phyloP scores from a whole-genome alignment of 495 filamentous ascomycete genomes.

The Penicillium daleae region DNA sequence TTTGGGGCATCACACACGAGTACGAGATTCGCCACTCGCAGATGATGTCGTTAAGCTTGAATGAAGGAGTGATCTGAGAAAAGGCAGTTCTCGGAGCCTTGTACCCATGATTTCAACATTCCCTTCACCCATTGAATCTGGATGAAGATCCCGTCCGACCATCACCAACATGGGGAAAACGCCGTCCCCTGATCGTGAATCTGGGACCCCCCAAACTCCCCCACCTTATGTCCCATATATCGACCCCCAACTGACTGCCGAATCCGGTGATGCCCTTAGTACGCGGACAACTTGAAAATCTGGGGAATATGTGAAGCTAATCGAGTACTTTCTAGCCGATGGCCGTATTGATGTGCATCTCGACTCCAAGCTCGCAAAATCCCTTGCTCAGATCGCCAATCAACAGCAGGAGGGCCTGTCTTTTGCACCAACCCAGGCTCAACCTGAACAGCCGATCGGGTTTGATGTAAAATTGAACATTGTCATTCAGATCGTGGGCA shows the following conservation, averaged over 20 bases:
- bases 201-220: neutral
- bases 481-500: constrained; percentile 73
- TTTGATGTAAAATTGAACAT: constrained; percentile 57
- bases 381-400: constrained; percentile 21
- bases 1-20: constrained; percentile 5
- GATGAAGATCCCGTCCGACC: neutral
- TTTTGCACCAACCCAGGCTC: neutral
- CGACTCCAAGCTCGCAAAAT: constrained; percentile 27
- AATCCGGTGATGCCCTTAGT: constrained; percentile 19
- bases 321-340: constrained; percentile 11
- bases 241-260: constrained; percentile 20
- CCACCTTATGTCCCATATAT: constrained; percentile 21
- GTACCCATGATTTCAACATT: neutral
- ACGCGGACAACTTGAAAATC: neutral
- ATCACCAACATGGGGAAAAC: constrained; percentile 11
- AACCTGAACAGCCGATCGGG: neutral
- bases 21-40: constrained; percentile 18
- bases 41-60: neutral
- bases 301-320: neutral
- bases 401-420: constrained; percentile 14
- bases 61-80: neutral
- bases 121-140: neutral
- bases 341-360: constrained; percentile 31
- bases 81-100: neutral
- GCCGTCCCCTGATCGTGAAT: constrained; percentile 4